These are phyloP conservation scores for Prunus armeniaca DNA, from an alignment of 306 rosid species.

Conservation along the genomic window DNA sequence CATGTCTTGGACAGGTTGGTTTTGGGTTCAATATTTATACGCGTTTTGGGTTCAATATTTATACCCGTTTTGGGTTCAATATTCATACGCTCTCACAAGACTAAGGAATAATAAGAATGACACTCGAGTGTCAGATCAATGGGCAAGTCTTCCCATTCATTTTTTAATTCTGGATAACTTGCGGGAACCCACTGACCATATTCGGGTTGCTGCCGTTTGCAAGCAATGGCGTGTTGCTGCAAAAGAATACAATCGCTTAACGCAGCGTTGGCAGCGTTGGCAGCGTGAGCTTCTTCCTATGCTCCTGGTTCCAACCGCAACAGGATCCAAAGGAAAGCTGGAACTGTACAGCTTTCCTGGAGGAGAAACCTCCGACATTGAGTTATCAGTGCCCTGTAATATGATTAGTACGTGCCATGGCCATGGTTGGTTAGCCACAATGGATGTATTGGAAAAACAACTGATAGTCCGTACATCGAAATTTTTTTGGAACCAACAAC, in stretches of 20 bases:
- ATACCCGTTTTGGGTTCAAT: no score
- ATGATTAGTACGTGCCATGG: not conserved
- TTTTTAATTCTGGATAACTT: not conserved
- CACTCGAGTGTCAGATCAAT: not conserved
- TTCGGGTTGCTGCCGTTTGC: slow-evolving; percentile 3
- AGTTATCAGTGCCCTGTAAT: not conserved
- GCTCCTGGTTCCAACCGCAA: not conserved
- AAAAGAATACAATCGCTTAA: not conserved
- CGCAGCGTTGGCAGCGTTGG: not conserved
- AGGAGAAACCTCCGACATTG: not conserved
- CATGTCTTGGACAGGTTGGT: no score
- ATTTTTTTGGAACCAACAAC: no score
- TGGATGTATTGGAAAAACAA: not conserved
- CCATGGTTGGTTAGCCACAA: not conserved
- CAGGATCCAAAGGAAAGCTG: not conserved
- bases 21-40: no score
- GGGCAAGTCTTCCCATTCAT: not conserved
- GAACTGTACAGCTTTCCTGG: not conserved
- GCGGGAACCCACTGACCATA: not conserved
- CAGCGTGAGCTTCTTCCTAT: not conserved
- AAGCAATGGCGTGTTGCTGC: not conserved
- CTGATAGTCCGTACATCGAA: no score
- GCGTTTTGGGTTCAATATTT: no score
- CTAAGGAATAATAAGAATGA: no score
- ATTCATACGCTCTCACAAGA: no score